Conservation (phyloP, 106 monocot genomes). For the Gastrodia elata region DNA sequence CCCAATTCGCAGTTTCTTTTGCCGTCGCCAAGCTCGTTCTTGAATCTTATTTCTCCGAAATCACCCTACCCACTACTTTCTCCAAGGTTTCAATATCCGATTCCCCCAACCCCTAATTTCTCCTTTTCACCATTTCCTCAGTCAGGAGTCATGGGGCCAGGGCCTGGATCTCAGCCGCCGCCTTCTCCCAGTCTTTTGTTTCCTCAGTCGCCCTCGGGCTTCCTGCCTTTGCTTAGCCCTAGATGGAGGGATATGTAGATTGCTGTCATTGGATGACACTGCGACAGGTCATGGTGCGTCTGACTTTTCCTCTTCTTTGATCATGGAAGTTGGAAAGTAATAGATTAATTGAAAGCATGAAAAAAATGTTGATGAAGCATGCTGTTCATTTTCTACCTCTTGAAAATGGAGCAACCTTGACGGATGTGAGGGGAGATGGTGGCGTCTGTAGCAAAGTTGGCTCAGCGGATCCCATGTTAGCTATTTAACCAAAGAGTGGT, state of each 20-base stretch:
- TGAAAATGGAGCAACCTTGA: background rate
- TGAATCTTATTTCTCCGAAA: slow-evolving; percentile 51
- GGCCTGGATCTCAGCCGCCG: slow-evolving; percentile 18
- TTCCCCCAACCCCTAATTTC: slow-evolving; percentile 48
- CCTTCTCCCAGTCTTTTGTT: slow-evolving; percentile 47
- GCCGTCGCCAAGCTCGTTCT: slow-evolving; percentile 42
- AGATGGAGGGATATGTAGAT: slow-evolving; percentile 59
- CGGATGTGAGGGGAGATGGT: background rate
- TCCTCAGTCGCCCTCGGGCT: slow-evolving; percentile 62
- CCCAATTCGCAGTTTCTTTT: slow-evolving; percentile 18
- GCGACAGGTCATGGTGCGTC: background rate
- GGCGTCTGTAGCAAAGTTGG: background rate
- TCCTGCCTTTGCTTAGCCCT: slow-evolving; percentile 50
- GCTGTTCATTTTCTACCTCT: background rate
- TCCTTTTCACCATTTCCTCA: slow-evolving; percentile 33
- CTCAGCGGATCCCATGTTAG: background rate
- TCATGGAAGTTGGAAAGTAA: background rate
- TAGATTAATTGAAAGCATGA: background rate
- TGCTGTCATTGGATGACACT: background rate
- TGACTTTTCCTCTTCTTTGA: background rate
- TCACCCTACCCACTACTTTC: slow-evolving; percentile 68
- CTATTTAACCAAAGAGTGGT: background rate
- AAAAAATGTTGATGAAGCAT: background rate
- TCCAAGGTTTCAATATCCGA: slow-evolving; percentile 59
- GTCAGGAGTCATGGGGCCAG: slow-evolving; percentile 58